Percentiles rank a stretch among this genome's conserved stretches.
These are phyloP conservation scores for Coemansia sp. DNA, from an alignment of 192 early-diverging fungal species.

Conservation along the genomic window DNA sequence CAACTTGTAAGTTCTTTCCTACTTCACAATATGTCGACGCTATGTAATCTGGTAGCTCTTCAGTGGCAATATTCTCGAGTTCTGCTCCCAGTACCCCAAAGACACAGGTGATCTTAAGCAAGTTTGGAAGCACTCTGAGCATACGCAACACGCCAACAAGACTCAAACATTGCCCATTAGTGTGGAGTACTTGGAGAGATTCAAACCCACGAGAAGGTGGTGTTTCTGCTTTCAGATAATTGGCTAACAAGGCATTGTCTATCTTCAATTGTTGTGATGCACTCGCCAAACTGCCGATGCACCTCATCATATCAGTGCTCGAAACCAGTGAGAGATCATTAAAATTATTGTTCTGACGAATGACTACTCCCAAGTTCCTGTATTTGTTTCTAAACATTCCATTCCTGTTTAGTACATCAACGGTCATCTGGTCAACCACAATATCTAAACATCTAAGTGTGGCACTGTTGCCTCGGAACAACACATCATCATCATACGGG, in stretches of 20 bases:
- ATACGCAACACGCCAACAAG: background rate
- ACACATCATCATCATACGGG: conserved; percentile 4
- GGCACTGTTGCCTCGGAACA: conserved; percentile 3
- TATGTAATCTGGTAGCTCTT: background rate
- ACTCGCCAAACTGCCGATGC: background rate
- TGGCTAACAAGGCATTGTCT: background rate
- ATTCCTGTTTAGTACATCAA: conserved; percentile 53
- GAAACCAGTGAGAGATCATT: conserved; percentile 72
- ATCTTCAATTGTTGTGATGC: background rate
- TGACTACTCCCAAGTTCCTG: conserved; percentile 75
- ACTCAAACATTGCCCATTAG: background rate
- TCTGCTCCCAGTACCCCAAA: background rate
- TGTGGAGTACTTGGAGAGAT: background rate
- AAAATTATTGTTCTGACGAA: conserved; percentile 88
- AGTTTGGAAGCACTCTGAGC: background rate
- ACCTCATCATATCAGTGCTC: no score
- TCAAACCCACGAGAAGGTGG: background rate
- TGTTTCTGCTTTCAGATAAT: background rate
- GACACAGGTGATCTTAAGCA: background rate
- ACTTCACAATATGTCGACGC: background rate
- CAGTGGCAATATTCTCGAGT: background rate
- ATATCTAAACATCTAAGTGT: background rate
- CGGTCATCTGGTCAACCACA: background rate
- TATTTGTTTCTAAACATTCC: conserved; percentile 59
- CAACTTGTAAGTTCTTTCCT: background rate